Conservation (phyloP, 148 eudicot genomes). For the Chenopodium album region DNA sequence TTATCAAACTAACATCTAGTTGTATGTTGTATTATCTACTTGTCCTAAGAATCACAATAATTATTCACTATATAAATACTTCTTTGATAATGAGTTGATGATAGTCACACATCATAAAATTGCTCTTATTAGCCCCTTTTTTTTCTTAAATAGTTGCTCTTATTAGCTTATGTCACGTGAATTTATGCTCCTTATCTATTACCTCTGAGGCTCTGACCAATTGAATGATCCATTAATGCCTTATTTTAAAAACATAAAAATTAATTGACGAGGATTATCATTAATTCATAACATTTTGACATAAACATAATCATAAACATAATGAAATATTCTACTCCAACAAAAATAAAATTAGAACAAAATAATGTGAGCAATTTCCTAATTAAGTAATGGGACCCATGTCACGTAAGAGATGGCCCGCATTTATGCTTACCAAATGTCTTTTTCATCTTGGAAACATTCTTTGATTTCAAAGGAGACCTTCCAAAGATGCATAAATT, state of each 20-base stretch:
- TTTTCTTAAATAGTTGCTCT: neutral
- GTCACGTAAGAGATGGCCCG: neutral
- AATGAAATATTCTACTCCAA: no score
- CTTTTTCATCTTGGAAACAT: neutral
- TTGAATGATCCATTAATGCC: no score
- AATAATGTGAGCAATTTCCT: neutral
- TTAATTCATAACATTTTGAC: no score
- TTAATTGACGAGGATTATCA: no score
- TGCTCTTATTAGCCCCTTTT: neutral
- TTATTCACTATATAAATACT: no score
- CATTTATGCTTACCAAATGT: neutral
- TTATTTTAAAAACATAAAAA: no score
- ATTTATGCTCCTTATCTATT: no score
- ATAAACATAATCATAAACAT: no score
- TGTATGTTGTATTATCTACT: neutral
- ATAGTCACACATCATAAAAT: neutral
- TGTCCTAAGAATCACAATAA: neutral
- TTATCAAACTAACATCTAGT: neutral
- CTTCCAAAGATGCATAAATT: neutral
- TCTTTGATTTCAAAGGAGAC: conserved; percentile 1
- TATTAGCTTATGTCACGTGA: no score
- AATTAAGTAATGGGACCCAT: neutral
- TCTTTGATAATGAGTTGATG: neutral
- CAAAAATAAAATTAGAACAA: no score
- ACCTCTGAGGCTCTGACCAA: no score